phyloP scores from a whole-genome alignment of 306 rosid genomes.

The Pyrus communis region DNA sequence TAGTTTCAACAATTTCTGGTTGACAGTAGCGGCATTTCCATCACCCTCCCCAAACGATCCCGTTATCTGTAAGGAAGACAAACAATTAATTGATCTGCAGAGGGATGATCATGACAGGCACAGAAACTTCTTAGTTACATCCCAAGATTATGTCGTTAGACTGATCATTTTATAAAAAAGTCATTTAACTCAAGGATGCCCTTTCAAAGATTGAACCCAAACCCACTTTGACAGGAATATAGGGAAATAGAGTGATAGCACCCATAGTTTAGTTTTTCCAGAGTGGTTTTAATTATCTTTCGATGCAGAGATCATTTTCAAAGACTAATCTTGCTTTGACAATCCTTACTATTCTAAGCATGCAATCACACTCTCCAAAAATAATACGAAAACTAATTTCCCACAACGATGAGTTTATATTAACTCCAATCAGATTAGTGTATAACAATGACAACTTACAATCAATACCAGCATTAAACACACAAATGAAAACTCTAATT shows the following conservation, averaged over 20 bases:
- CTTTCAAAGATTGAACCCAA: not conserved
- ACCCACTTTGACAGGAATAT: not conserved
- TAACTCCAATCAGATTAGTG: not conserved
- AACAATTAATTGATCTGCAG: slow-evolving; percentile 7
- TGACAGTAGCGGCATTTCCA: slow-evolving; percentile 29
- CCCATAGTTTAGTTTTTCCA: not conserved
- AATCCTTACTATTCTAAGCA: not conserved
- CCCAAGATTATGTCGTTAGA: not conserved
- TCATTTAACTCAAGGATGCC: not conserved
- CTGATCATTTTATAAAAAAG: not conserved
- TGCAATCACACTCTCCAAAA: not conserved
- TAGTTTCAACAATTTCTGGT: slow-evolving; percentile 36
- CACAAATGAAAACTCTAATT: not conserved
- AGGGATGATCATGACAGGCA: not conserved
- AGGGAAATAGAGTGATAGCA: not conserved
- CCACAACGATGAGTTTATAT: not conserved
- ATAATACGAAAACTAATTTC: not conserved
- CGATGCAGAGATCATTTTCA: not conserved
- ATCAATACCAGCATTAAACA: not conserved
- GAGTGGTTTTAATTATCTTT: not conserved
- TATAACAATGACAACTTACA: not conserved
- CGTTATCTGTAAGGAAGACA: slow-evolving; percentile 34
- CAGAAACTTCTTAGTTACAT: not conserved
- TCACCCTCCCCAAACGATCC: slow-evolving; percentile 31
- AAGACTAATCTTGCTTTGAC: not conserved